phyloP scores from a whole-genome alignment of 768 basidiomycete species.

The Xanthoconium stramineum region DNA sequence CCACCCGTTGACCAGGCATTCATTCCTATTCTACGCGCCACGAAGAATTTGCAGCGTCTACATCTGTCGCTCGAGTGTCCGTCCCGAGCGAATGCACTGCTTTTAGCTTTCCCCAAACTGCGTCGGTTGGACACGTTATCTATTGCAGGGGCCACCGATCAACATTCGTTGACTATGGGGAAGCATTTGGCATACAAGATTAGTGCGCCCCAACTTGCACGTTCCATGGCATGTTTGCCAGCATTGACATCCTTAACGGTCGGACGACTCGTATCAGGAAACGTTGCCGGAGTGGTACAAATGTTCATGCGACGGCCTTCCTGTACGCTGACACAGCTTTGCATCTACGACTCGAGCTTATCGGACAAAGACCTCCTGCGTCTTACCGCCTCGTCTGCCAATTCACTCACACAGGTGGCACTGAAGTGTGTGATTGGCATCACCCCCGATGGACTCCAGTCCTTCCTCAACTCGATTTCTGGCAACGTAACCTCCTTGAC shows the following conservation, averaged over 20 bases:
- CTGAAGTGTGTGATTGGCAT: neutral
- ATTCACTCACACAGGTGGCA: neutral
- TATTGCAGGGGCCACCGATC: neutral
- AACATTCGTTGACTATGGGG: neutral
- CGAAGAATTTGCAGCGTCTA: neutral
- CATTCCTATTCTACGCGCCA: neutral
- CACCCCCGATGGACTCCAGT: neutral
- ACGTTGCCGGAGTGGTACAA: neutral
- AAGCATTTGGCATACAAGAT: neutral
- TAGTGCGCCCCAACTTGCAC: neutral
- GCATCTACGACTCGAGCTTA: neutral
- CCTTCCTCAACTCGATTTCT: neutral
- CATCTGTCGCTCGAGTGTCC: neutral
- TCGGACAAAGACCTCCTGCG: neutral
- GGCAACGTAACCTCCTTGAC: slow-evolving; percentile 1
- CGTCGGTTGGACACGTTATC: neutral
- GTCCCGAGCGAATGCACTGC: neutral
- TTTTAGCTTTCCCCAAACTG: neutral
- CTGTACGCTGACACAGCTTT: neutral
- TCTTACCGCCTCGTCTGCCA: neutral
- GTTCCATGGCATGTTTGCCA: neutral
- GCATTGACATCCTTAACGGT: neutral
- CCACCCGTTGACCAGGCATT: neutral
- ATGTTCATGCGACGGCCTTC: neutral
- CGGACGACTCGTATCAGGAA: neutral